Conservation (phyloP, 192 early-diverging fungal species). For the Funneliformis mosseae region DNA sequence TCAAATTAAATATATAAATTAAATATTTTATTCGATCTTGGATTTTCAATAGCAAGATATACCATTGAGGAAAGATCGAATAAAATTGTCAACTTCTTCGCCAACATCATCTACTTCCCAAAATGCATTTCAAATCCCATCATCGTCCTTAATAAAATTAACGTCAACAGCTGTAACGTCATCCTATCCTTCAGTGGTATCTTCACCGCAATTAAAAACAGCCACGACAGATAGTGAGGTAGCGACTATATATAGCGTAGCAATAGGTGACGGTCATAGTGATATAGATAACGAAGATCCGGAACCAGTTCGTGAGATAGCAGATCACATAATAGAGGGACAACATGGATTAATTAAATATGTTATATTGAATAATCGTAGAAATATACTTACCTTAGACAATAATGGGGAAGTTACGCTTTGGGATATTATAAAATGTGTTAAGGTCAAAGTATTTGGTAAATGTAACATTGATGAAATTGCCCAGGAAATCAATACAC, state of each 20-base stretch:
- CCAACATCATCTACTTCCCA: neutral
- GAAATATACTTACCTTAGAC: conserved; percentile 85
- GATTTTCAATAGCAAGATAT: neutral
- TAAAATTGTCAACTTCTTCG: neutral
- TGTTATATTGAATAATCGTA: conserved; percentile 78
- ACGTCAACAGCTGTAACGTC: conserved; percentile 41
- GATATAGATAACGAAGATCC: conserved; percentile 30
- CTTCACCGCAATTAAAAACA: neutral
- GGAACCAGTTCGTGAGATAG: conserved; percentile 43
- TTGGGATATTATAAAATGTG: conserved; percentile 89
- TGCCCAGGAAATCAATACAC: conserved; percentile 57
- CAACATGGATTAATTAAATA: conserved; percentile 68
- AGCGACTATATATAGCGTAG: conserved; percentile 44
- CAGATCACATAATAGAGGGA: conserved; percentile 44
- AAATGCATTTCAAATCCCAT: neutral
- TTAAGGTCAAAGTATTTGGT: conserved; percentile 58
- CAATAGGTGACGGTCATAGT: conserved; percentile 1
- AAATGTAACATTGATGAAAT: conserved; percentile 58
- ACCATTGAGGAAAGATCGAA: neutral
- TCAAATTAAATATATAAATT: neutral
- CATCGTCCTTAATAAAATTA: conserved; percentile 49
- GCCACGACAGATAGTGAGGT: conserved; percentile 38
- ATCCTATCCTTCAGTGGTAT: neutral
- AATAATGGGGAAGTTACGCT: conserved; percentile 75
- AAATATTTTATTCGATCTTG: neutral